These are phyloP conservation scores for Yarrowia divulgata DNA, from an alignment of 805 yeast genomes.

Conservation along the genomic window DNA sequence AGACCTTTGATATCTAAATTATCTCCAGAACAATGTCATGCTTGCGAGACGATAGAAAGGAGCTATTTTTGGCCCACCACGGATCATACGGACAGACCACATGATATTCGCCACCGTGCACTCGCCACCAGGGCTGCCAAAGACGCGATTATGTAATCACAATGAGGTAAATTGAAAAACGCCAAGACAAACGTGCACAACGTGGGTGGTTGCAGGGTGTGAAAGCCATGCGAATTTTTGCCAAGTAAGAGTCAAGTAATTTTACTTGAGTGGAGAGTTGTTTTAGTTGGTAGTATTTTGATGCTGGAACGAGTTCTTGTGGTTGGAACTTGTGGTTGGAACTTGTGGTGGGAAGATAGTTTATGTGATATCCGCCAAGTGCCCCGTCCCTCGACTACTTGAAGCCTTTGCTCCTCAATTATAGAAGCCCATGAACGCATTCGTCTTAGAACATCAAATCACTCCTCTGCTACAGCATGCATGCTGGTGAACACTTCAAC, in stretches of 20 bases:
- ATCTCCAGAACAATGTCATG: background rate
- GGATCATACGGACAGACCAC: background rate
- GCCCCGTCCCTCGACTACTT: too few species aligned
- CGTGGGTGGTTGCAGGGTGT: background rate
- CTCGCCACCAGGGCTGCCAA: background rate
- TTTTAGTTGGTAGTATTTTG: too few species aligned
- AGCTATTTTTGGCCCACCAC: background rate
- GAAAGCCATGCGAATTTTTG: too few species aligned
- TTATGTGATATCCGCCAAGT: too few species aligned
- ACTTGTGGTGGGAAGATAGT: too few species aligned
- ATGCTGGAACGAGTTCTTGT: too few species aligned
- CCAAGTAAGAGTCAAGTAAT: too few species aligned
- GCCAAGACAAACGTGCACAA: background rate
- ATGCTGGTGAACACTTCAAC: constrained; percentile 1
- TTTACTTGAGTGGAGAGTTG: too few species aligned
- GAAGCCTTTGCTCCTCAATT: too few species aligned
- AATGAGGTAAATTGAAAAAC: background rate
- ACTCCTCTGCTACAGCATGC: background rate
- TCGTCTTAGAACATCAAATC: too few species aligned
- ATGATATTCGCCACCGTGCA: background rate
- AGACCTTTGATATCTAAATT: background rate
- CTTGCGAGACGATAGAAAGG: background rate
- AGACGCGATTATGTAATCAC: background rate
- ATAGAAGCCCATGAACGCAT: too few species aligned
- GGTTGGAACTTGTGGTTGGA: too few species aligned